phyloP scores from a whole-genome alignment of 2,329 filamentous ascomycete species.

The Fusarium liriodendri region DNA sequence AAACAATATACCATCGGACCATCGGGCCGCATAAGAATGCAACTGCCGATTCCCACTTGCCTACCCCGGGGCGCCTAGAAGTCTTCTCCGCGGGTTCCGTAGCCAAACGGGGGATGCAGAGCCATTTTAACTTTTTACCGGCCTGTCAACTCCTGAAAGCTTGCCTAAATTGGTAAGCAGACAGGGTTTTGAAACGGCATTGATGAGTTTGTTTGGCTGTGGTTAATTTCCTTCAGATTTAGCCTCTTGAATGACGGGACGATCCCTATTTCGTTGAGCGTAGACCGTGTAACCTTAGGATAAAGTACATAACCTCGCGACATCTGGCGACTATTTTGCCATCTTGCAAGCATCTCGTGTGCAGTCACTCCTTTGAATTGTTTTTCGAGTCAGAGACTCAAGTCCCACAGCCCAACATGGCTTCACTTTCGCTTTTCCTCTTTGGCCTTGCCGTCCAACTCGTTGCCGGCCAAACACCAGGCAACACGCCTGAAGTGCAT shows the following conservation, averaged over 20 bases:
- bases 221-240: neutral
- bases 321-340: neutral
- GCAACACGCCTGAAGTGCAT: constrained; percentile 58
- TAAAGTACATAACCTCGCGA: neutral
- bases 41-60: neutral
- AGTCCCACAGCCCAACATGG: constrained; percentile 4
- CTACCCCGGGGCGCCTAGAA: neutral
- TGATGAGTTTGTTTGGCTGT: neutral
- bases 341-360: neutral
- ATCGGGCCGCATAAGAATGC: neutral
- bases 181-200: neutral
- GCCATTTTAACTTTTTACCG: neutral
- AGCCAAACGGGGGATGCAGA: neutral
- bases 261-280: neutral
- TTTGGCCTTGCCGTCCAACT: constrained; percentile 24
- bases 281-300: neutral
- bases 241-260: neutral
- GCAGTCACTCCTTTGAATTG: neutral
- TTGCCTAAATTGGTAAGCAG: neutral
- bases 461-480: constrained; percentile 51
- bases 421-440: constrained; percentile 3
- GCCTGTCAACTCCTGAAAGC: neutral
- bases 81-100: neutral
- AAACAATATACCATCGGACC: neutral
- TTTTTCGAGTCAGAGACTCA: neutral